Conservation (phyloP, 345 rosid species). For the Brassica napus region Da-Ae NC_063444.1:34736501-34737000, state of each 20-base stretch:
- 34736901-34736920: no score
- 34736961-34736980: not conserved
- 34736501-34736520: no score
- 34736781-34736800: not conserved
- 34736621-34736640: not conserved
- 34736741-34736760: not conserved
- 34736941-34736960: not conserved
- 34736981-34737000: no score
- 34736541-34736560: no score
- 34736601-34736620: not conserved
- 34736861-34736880: not conserved
- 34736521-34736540: no score
- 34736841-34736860: not conserved
- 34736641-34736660: not conserved
- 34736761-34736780: not conserved
- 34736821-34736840: not conserved
- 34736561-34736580: not conserved
- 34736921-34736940: no score
- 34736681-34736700: constrained; percentile 27
- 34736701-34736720: constrained; percentile 14
- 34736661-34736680: constrained; percentile 10
- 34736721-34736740: constrained; percentile 8
- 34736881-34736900: no score
- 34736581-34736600: not conserved
- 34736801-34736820: not conserved